Evolutionary conservation across 805 yeast species (phyloP).

Genomic region (Ogataea saltuana): DNA sequence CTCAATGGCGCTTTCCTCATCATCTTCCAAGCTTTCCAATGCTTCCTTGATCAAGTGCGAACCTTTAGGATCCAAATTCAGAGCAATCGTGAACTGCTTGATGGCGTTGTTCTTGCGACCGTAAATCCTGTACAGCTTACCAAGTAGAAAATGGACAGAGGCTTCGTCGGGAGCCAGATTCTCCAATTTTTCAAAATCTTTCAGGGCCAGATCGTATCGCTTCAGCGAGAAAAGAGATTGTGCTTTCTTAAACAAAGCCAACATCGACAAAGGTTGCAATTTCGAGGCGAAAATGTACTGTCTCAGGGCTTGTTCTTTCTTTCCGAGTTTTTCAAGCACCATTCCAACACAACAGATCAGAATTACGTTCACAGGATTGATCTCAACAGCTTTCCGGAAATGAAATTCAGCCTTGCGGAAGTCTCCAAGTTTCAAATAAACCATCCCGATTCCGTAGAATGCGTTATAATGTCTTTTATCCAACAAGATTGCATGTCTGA

Average conservation of each 20-base stretch:
- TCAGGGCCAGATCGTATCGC: slow-evolving; percentile 68
- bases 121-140: slow-evolving; percentile 78
- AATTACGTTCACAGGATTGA: slow-evolving; percentile 88
- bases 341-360: slow-evolving; percentile 92
- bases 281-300: slow-evolving; percentile 83
- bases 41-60: slow-evolving; percentile 84
- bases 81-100: slow-evolving; percentile 82
- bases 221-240: slow-evolving; percentile 74
- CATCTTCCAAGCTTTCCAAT: slow-evolving; percentile 51
- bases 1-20: slow-evolving; percentile 18
- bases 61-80: slow-evolving; percentile 91
- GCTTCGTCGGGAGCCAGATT: slow-evolving; percentile 93
- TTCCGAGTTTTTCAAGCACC: slow-evolving; percentile 77
- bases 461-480: slow-evolving; percentile 92
- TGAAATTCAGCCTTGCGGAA: slow-evolving; percentile 80
- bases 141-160: slow-evolving; percentile 84
- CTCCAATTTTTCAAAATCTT: slow-evolving; percentile 69
- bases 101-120: slow-evolving; percentile 77
- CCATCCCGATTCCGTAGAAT: slow-evolving; percentile 94
- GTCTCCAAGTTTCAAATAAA: slow-evolving; percentile 82
- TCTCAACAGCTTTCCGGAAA: slow-evolving; percentile 81
- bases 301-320: slow-evolving; percentile 67
- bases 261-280: slow-evolving; percentile 80
- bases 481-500: slow-evolving; percentile 71
- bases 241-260: slow-evolving; percentile 87